These are phyloP conservation scores for Lodderomyces beijingensis DNA, from an alignment of 1,139 yeast species.

Conservation along the genomic window DNA sequence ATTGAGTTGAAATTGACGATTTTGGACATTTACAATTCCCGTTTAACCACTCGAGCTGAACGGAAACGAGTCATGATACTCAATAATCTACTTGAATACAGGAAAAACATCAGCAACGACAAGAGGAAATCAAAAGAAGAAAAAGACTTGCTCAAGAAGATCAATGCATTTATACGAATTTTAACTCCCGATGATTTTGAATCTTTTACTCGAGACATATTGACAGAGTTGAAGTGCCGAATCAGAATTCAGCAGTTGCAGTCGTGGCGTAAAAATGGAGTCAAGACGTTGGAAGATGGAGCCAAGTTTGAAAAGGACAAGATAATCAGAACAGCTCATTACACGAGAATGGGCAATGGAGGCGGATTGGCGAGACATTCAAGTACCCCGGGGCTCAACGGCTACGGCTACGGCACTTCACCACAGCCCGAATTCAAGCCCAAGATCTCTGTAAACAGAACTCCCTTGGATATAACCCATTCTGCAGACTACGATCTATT, in stretches of 20 bases:
- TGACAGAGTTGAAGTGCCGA: slow-evolving; percentile 75
- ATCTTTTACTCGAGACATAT: slow-evolving; percentile 63
- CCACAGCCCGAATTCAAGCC: slow-evolving; percentile 38
- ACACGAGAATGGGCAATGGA: slow-evolving; percentile 57
- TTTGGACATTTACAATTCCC: slow-evolving; percentile 82
- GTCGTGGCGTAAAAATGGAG: slow-evolving; percentile 88
- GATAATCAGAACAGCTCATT: slow-evolving; percentile 52
- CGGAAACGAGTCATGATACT: slow-evolving; percentile 77
- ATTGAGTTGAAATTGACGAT: slow-evolving; percentile 85
- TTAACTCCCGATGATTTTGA: slow-evolving; percentile 80
- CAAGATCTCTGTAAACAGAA: slow-evolving; percentile 35
- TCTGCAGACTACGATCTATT: slow-evolving; percentile 80
- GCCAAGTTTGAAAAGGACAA: slow-evolving; percentile 85
- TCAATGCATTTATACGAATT: slow-evolving; percentile 78
- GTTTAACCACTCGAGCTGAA: slow-evolving; percentile 89
- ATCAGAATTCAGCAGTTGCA: slow-evolving; percentile 84
- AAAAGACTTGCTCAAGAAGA: slow-evolving; percentile 67
- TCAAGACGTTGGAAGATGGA: slow-evolving; percentile 81
- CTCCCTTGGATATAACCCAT: slow-evolving; percentile 71
- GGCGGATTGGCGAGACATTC: slow-evolving; percentile 27
- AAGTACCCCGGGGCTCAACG: slow-evolving; percentile 12
- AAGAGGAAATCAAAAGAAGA: slow-evolving; percentile 87
- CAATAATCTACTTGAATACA: slow-evolving; percentile 77
- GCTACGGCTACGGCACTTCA: slow-evolving; percentile 17
- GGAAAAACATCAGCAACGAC: slow-evolving; percentile 69